phyloP scores from a whole-genome alignment of 208 protist genomes.

The Phytomonas sp. region DNA sequence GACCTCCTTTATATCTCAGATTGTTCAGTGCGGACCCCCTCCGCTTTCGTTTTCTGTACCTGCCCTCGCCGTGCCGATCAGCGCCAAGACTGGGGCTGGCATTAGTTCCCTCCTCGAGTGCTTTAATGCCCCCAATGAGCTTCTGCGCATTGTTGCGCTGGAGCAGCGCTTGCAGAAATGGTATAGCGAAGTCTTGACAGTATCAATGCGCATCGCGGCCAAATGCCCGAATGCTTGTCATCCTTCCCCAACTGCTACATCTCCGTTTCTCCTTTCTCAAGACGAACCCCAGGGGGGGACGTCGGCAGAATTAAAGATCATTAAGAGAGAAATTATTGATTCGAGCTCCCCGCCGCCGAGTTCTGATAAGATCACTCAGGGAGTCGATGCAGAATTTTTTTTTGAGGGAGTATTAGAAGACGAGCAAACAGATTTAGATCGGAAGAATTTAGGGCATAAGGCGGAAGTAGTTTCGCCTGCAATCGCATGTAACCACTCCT shows the following conservation, averaged over 20 bases:
- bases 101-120: conserved; percentile 32
- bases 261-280: background rate
- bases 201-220: background rate
- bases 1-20: conserved; percentile 32
- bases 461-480: background rate
- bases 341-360: background rate
- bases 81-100: conserved; percentile 33
- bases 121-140: conserved; percentile 53
- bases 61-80: conserved; percentile 42
- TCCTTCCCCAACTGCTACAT: background rate
- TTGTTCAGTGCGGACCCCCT: conserved; percentile 32
- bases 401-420: background rate
- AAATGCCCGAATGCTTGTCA: background rate
- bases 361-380: background rate
- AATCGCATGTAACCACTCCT: background rate
- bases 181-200: background rate
- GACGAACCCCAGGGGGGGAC: background rate
- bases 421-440: background rate
- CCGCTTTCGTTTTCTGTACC: conserved; percentile 27
- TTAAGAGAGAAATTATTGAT: background rate
- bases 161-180: conserved; percentile 28
- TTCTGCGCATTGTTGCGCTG: conserved; percentile 32
- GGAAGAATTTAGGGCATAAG: background rate
- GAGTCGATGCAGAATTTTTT: background rate
- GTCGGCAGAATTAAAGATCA: background rate